Evolutionary conservation across 2,329 filamentous ascomycete genomes (phyloP), one percentile per base, ranked within the genome.

Genomic region (Ascochyta pisi): DNA sequence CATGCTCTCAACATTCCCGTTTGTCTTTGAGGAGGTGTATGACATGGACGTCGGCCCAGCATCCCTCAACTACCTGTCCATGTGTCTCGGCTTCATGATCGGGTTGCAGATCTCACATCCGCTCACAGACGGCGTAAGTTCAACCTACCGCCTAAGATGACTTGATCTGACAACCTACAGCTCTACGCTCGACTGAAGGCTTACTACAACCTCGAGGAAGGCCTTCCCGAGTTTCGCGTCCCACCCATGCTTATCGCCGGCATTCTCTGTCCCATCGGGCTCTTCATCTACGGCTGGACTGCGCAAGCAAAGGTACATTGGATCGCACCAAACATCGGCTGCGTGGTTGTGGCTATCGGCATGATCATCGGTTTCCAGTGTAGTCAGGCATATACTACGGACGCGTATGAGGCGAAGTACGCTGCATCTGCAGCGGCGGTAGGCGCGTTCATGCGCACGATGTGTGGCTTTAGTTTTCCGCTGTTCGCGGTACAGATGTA

Each of bases 51-150:
- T 82, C 19, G 82, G 82, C 35, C 83, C 83, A 24, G 84, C 82
- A 26, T 86, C 85, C 1, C 71, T 89, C 3, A 86, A 89, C 68
- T 89, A 88, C 67, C 79, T 88, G 29, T 84, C 86, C 1, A 78
- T 84, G 1, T 84, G 84, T 0, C 35, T 87, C 0, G 88, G 87
- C 6, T 87, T 88, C 70, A 78, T 86, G 50, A 70, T 82, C 10
- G 72, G 72, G 4, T 37, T 70, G 19, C 71, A 73, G 65, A 73
- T 64, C 51, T 77, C 74, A 47, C 79, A 79, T 19, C 79, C 75
- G 1, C 64, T 82, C 27, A 83, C 81, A 66, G 82, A 83, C 61
- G 61, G 62, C 12, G 66, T 70, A 61, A 46, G 66, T 62, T 13
- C 34, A 41, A 27, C 9, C 24, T 24, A 1, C 33, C 9, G 1